Base-by-base conservation (phyloP, 257 asterid species). In the Nicotiana knightiana region DNA sequence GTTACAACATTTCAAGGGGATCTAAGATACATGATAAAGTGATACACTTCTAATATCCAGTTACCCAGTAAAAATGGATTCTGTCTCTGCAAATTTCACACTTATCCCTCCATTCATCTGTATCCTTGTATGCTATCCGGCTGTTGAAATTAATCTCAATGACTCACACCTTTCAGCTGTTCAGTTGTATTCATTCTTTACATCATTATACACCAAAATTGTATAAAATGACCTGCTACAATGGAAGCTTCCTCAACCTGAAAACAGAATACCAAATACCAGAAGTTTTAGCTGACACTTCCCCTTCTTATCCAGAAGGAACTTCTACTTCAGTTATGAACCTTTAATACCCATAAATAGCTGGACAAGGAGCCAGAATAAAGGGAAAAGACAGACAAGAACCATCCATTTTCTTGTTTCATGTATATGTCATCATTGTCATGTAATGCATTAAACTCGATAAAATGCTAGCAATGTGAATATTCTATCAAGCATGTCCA, bases 241-340 rank as follows among this genome's bases (percentile, higher is more conserved):
- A 64, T 67, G 85, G 85, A 79, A 82, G 77, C 76, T 55, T 79
- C 80, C 79, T 82, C 59, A 58, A 83, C 89, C 93, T 87, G 88
- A 76, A 63, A 54, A 77, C 30, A 48, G 77, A 79, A 63, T 46
- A 80, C 77, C 12, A 39, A 59, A 11, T 9, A 85, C 3, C 2
- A 24, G n/a, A 61, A 67, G 10, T 51, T 59, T 82, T 65, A 26
- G 18, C 71, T 12, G 62, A 26, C 37, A 24, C 79, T 46, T 12
- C 79, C 15, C 61, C 21, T 71, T 46, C 79, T 24, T 12, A 13
- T 18, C 59, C 62, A 53, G 58, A 15, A 53, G 58, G 58, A 3
- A 13, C 30, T n/a, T 13, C 37, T 28, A 17, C 68, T 26, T 63
- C 18, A 28, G 37, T 63, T 12, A 26, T 10, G 37, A 63, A 63